Conservation (phyloP, 2,329 filamentous ascomycete genomes). For the Zymoseptoria passerinii region DNA sequence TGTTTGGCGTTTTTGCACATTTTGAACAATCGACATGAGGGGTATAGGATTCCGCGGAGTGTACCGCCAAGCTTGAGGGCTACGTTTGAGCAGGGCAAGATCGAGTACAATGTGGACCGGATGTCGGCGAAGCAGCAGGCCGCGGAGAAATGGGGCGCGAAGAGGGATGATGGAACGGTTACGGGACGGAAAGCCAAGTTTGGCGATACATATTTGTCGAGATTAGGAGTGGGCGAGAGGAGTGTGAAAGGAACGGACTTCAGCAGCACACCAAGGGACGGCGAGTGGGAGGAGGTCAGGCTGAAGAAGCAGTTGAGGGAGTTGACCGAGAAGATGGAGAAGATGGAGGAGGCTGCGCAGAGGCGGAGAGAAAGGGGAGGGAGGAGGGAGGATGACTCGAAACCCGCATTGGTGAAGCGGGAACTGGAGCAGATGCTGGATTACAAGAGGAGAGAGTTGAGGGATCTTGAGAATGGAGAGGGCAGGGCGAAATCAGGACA, state of each 20-base stretch:
- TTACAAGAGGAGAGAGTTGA: constrained; percentile 77
- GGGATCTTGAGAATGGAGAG: constrained; percentile 64
- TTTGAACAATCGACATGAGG: constrained; percentile 90
- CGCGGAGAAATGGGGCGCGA: constrained; percentile 68
- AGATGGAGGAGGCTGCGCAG: constrained; percentile 63
- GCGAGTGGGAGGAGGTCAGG: constrained; percentile 94
- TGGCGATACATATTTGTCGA: constrained; percentile 89
- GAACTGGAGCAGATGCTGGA: constrained; percentile 91
- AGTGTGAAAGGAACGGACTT: constrained; percentile 86
- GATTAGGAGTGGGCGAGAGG: constrained; percentile 68
- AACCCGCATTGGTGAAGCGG: constrained; percentile 84
- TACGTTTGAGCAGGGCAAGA: constrained; percentile 90
- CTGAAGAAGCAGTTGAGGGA: constrained; percentile 88
- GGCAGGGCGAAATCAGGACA: constrained; percentile 62
- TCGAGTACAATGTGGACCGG: constrained; percentile 88
- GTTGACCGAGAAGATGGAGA: constrained; percentile 77
- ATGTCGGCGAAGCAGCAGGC: constrained; percentile 50
- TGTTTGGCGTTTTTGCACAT: constrained; percentile 93
- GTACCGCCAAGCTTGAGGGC: constrained; percentile 85
- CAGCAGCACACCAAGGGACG: constrained; percentile 69
- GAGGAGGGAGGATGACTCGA: constrained; percentile 61
- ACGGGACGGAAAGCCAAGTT: constrained; percentile 95
- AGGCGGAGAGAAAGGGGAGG: constrained; percentile 34
- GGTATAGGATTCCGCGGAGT: constrained; percentile 82
- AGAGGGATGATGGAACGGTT: constrained; percentile 68